Base-by-base conservation (phyloP, 306 rosid species). In the Crataegus laevigata region DNA sequence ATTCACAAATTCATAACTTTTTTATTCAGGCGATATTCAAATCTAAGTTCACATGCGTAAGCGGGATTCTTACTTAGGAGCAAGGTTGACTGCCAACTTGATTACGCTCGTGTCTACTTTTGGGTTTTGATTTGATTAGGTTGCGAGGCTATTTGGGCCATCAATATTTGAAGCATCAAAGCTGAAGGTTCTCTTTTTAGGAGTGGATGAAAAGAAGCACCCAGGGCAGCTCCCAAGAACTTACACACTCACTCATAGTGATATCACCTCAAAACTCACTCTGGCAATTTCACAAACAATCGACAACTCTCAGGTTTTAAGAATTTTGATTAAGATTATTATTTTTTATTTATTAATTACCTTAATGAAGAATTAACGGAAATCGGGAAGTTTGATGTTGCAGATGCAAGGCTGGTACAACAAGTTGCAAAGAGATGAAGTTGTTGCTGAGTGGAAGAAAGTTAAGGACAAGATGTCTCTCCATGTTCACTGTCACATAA, bases 321-420 rank as follows among this genome's bases (percentile, higher is more conserved):
- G 21, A 47, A 47, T 4, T 15, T 15, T 47, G 54, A 47, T 1
- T 47, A 1, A 47, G 6, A 17, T 47, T 5, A 45, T 42, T 2
- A 15, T 47, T 47, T 47, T 47, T 55, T n/a, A n/a, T n/a, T 21
- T 25, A 55, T n/a, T 55, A n/a, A 55, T 55, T 9, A 55, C 4
- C 4, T 22, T n/a, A n/a, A 60, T 10, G 11, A 13, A 14, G 6
- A 26, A 60, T 25, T 5, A 11, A 24, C 13, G 65, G 14, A 26
- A 60, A 13, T 5, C 34, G 69, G 80, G 66, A 36, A 78, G 32
- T 30, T 30, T 62, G 76, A 45, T 55, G 50, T 69, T 84, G 83
- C 90, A 94, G 99, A 63, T 94, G 86, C 96, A 94, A 79, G 99
- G 97, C 43, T 94, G 97, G 99, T 92, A 94, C 77, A 92, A 84